Evolutionary conservation across 2,329 filamentous ascomycete genomes (phyloP).

Genomic region (Phyllosticta paracitricarpa): DNA sequence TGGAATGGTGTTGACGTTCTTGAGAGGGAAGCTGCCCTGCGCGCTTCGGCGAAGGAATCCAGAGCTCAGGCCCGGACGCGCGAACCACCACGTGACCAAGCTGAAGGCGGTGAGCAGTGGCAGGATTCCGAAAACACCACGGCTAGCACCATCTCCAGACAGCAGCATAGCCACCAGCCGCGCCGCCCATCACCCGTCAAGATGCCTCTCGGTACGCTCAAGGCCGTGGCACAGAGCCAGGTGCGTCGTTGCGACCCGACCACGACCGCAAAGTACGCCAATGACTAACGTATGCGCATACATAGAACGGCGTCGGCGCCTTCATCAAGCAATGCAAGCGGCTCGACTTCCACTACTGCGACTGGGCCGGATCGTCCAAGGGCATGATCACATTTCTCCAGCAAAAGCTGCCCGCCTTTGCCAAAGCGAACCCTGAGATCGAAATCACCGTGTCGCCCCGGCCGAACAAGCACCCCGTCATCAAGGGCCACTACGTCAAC

Average conservation of each 20-base stretch:
- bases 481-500: constrained; percentile 89
- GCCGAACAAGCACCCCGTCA: constrained; percentile 79
- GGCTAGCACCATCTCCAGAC: neutral
- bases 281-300: constrained; percentile 12
- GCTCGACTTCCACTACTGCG: constrained; percentile 93
- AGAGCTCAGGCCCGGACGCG: neutral
- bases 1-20: neutral
- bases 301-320: constrained; percentile 86
- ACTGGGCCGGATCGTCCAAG: constrained; percentile 83
- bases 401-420: constrained; percentile 65
- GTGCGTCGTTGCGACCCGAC: constrained; percentile 29
- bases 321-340: constrained; percentile 97
- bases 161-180: constrained; percentile 5
- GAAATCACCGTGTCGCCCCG: constrained; percentile 87
- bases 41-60: neutral
- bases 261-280: neutral
- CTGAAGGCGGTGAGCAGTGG: neutral
- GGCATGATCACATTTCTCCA: constrained; percentile 97
- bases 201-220: constrained; percentile 42
- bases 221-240: constrained; percentile 45
- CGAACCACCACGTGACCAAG: neutral
- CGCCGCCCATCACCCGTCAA: constrained; percentile 16
- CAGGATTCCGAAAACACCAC: constrained; percentile 7
- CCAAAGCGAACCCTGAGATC: constrained; percentile 70
- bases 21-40: neutral